Evolutionary conservation across 768 basidiomycete genomes (phyloP), one percentile per base, ranked within the genome.

Genomic region (Cystobasidium ongulense): DNA sequence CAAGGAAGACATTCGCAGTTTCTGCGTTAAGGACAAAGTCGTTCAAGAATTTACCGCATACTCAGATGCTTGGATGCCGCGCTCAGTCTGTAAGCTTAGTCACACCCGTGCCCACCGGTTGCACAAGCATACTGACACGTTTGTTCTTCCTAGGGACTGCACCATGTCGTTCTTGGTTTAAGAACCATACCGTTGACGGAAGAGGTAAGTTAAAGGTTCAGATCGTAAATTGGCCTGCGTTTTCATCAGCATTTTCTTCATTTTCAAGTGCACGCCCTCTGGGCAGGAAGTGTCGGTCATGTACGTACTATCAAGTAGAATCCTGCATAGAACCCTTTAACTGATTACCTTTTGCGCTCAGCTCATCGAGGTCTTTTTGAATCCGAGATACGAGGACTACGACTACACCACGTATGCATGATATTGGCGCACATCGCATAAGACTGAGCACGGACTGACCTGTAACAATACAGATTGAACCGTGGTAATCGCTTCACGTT

Each of bases 41-140:
- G 65, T 67, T 15, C 35, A 67, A 15, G 65, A 67, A 23, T 41
- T 67, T 41, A 46, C 65, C 1, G 41, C 41, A 4, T 67, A 41
- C 27, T 43, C 41, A 35, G 65, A 67, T n/a, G 36, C 65, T 1
- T 67, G 65, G 65, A 67, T 67, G 65, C 41, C 35, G 11, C n/a
- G 41, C 23, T 41, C 65, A 21, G 65, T 67, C 25, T 67, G 57
- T 59, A 35, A 59, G 57, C 29, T 21, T 50, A 15, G 57, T 23
- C n/a, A n/a, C n/a, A n/a, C n/a, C n/a, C n/a, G n/a, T n/a, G n/a
- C n/a, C n/a, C n/a, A n/a, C n/a, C n/a, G n/a, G n/a, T n/a, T n/a
- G n/a, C n/a, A n/a, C 25, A 35, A 59, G 21, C 57, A 17, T 59
- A 27, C 57, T 7, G 3, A 4, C 7, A 54, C 8, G n/a, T 54